Base-by-base conservation (phyloP, 1,284 basidiomycete genomes). In the Sporisorium scitamineum region DNA sequence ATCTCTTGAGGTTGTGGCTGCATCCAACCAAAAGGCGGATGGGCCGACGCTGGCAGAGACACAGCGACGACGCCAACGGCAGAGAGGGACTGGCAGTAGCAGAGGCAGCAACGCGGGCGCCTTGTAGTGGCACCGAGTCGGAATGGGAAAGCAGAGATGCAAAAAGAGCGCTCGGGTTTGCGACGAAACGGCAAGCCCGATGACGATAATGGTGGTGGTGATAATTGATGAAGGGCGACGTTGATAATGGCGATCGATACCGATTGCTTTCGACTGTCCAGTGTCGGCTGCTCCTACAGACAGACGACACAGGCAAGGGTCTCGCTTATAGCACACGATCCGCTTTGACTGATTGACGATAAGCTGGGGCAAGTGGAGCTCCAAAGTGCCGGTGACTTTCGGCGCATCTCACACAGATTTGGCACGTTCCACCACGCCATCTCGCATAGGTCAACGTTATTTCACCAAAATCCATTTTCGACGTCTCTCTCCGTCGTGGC, bases 1-100 rank as follows among this genome's bases (percentile, higher is more conserved):
- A 27, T 22, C 13, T 66, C 57, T 20, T 58, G 54, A 32, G 45
- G 18, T 45, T 61, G 61, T 51, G 59, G 61, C 72, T 62, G 67
- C 72, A 75, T 75, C 50, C 67, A 75, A 61, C 54, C 34, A 32
- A 52, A 42, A 18, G n/a, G 55, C 54, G 37, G 34, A 54, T 34
- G 53, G 37, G 67, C 52, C 61, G 56, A 56, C 45, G 60, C 52
- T 41, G 44, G 48, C 50, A 48, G 24, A 56, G 27, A 57, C 54
- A 26, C 54, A 57, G 65, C 59, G 29, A 58, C 59, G 54, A 57
- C 54, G 54, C 58, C 58, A 67, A 51, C 63, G n/a, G 62, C 44
- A 26, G 29, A 11, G 27, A n/a, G 8, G 22, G 22, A 26, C 32
- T 41, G 44, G 16, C n/a, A 27, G 14, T 34, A 13, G 34, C 4